Percentiles rank a stretch among this genome's conserved stretches.
Evolutionary conservation across 257 asterid species (phyloP).

Genomic region (Datura wrightii): DNA sequence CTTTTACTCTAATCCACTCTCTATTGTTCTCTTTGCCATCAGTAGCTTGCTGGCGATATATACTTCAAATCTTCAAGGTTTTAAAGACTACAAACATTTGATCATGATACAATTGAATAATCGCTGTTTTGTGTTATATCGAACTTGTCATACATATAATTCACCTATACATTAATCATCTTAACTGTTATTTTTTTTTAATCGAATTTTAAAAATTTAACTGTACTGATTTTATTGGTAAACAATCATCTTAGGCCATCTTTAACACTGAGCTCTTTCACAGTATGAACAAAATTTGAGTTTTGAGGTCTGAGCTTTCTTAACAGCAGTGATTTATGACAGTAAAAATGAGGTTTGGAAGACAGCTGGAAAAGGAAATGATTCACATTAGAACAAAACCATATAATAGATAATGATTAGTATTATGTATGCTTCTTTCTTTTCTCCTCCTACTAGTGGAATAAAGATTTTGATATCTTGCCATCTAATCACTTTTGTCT

Average conservation of each 20-base stretch:
- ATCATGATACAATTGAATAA: too few species aligned
- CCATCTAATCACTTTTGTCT: neutral
- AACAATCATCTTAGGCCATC: neutral
- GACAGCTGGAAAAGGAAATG: neutral
- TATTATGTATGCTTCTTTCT: neutral
- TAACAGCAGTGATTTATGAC: neutral
- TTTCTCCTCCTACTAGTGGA: neutral
- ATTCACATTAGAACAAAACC: neutral
- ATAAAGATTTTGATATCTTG: constrained; percentile 18
- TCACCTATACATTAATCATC: too few species aligned
- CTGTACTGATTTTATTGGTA: too few species aligned
- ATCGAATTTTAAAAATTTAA: too few species aligned
- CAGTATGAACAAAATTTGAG: neutral
- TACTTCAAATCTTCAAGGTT: too few species aligned
- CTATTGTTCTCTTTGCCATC: too few species aligned
- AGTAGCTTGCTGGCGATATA: too few species aligned
- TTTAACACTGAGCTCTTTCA: neutral
- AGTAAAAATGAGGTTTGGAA: neutral
- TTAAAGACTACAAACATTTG: too few species aligned
- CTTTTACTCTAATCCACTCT: too few species aligned
- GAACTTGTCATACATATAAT: too few species aligned
- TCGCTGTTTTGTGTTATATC: too few species aligned
- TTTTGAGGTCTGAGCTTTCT: neutral
- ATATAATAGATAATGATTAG: neutral
- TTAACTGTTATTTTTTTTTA: too few species aligned